Percentiles rank a stretch among this genome's conserved stretches.
These are phyloP conservation scores for Prunus padus DNA, from an alignment of 306 rosid genomes.

Conservation along the genomic window DNA sequence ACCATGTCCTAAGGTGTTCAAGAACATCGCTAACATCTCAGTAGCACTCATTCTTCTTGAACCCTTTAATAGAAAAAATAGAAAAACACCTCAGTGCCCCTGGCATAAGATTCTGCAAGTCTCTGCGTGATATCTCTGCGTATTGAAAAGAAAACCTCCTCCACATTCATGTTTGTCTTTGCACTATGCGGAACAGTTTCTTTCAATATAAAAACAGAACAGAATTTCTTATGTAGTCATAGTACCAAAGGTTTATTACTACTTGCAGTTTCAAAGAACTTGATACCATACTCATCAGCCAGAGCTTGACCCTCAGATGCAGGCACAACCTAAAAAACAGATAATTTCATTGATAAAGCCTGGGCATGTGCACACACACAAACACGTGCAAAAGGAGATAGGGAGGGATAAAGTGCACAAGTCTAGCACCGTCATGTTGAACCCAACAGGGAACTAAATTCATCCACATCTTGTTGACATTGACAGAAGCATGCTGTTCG, in stretches of 20 bases:
- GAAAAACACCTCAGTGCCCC: slow-evolving; percentile 48
- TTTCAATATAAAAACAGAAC: slow-evolving; percentile 23
- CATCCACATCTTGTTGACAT: slow-evolving; percentile 50
- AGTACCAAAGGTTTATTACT: slow-evolving; percentile 18
- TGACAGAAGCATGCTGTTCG: slow-evolving; percentile 84
- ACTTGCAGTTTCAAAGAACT: slow-evolving; percentile 89
- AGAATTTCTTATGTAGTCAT: slow-evolving; percentile 4
- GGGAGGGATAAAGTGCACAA: background rate
- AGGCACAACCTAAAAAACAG: slow-evolving; percentile 63
- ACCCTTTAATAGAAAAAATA: background rate
- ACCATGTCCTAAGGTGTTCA: no score
- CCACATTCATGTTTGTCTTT: slow-evolving; percentile 84
- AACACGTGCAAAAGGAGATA: background rate
- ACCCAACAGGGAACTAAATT: background rate
- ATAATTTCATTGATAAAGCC: background rate
- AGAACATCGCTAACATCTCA: no score
- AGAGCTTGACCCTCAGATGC: slow-evolving; percentile 86
- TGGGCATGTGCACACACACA: background rate
- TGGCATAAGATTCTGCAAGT: slow-evolving; percentile 75
- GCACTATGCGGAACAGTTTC: slow-evolving; percentile 63
- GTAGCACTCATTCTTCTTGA: no score
- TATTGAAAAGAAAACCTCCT: slow-evolving; percentile 86
- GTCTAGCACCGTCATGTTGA: background rate
- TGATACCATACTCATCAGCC: slow-evolving; percentile 88
- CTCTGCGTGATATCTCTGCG: slow-evolving; percentile 76